phyloP scores from a whole-genome alignment of 2,329 filamentous ascomycete species.

The Trichoderma sp. region DNA sequence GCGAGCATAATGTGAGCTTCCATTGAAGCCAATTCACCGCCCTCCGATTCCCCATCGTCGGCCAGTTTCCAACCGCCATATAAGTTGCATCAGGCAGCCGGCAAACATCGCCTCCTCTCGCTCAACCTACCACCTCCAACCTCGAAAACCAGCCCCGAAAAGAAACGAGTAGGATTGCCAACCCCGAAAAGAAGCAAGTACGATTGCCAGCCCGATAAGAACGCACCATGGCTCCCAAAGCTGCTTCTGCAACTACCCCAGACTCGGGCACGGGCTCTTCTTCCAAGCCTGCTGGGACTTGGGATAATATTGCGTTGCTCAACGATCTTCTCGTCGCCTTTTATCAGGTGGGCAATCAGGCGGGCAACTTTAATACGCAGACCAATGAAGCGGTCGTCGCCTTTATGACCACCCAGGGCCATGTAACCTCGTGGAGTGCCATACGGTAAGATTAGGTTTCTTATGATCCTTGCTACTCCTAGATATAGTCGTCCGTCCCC shows the following conservation, averaged over 20 bases:
- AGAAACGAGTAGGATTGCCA: background rate
- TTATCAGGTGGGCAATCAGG: conserved; percentile 31
- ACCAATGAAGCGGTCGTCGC: conserved; percentile 33
- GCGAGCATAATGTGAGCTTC: background rate
- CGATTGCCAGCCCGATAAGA: background rate
- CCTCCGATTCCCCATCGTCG: background rate
- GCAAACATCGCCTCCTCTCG: background rate
- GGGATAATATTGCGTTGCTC: conserved; percentile 37
- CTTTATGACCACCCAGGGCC: conserved; percentile 34
- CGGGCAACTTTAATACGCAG: conserved; percentile 30
- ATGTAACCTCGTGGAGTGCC: conserved; percentile 43
- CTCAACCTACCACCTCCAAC: background rate
- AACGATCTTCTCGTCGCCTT: conserved; percentile 35
- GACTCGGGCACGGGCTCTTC: background rate
- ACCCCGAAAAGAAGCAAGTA: background rate
- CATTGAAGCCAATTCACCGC: background rate
- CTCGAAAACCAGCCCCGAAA: background rate
- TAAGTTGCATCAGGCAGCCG: background rate
- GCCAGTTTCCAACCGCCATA: background rate
- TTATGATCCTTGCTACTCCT: background rate
- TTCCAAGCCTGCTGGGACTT: conserved; percentile 21
- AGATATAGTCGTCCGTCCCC: background rate
- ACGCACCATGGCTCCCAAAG: conserved; percentile 14
- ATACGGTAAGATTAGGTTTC: conserved; percentile 40
- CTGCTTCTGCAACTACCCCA: background rate